phyloP scores from a whole-genome alignment of 345 rosid species.

The Camelina laxa region DNA sequence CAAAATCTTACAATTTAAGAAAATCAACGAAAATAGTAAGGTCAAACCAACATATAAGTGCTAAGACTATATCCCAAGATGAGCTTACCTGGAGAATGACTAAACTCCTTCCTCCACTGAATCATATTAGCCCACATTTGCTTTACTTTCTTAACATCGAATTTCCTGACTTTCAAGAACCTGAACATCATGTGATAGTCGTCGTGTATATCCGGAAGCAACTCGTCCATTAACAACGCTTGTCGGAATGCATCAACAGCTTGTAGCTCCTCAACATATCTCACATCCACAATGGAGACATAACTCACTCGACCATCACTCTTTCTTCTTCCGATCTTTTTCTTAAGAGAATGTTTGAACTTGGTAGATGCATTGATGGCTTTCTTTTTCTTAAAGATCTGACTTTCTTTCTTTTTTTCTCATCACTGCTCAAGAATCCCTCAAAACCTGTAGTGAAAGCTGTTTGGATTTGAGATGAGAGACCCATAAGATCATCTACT shows the following conservation, averaged over 20 bases:
- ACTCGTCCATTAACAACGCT: constrained; percentile 74
- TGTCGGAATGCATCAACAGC: constrained; percentile 94
- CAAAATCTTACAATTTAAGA: too few species aligned
- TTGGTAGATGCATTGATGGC: constrained; percentile 86
- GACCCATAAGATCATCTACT: constrained; percentile 12
- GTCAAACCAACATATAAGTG: too few species aligned
- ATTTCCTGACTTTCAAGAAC: constrained; percentile 93
- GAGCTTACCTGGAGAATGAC: too few species aligned
- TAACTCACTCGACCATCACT: constrained; percentile 91
- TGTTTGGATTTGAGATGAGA: constrained; percentile 9
- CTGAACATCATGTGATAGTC: constrained; percentile 98
- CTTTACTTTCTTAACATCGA: constrained; percentile 85
- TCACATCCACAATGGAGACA: constrained; percentile 92
- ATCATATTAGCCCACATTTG: constrained; percentile 99
- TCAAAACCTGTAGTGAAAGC: constrained; percentile 76
- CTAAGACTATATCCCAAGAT: too few species aligned
- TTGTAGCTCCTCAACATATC: constrained; percentile 80
- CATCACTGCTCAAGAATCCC: constrained; percentile 83
- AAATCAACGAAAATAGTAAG: too few species aligned
- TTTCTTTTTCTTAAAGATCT: constrained; percentile 92
- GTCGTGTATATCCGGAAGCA: constrained; percentile 73
- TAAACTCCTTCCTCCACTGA: constrained; percentile 92
- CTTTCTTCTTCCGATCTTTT: constrained; percentile 80
- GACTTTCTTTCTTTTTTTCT: constrained; percentile 91
- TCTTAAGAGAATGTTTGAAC: constrained; percentile 89